Base-by-base conservation (phyloP, 257 asterid genomes). In the Solanum piurae region DNA sequence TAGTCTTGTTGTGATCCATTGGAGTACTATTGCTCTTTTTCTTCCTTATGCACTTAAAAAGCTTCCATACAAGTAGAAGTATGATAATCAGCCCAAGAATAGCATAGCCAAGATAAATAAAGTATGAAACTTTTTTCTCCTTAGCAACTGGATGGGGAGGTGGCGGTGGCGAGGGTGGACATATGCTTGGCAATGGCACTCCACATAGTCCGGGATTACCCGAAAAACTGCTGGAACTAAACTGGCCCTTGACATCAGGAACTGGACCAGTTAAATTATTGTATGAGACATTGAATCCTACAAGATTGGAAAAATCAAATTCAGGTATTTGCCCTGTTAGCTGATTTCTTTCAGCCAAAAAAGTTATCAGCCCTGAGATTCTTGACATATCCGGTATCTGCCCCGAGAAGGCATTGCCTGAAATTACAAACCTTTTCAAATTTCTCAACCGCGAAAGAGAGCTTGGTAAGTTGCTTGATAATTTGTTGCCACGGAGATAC, bases 191-290 rank as follows among this genome's bases (percentile, higher is more conserved):
- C 89, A 90, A 52, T 25, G 95, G 95, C 66, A 36, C 34, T 83
- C 98, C 98, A 84, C 98, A 94, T 75, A 94, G 89, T 68, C 93
- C 93, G 8, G 92, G 94, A 86, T 95, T 95, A 52, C 94, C 93
- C 5, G 82, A 6, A 86, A 94, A 93, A 87, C 95, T 92, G 25
- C 91, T 88, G 23, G 69, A 86, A 2, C 83, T 40, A 66, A 95
- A 92, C 76, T 84, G 85, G 27, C 88, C 94, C 31, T 89, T 86
- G 31, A 86, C 82, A 84, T 89, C 90, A 90, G 98, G 96, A 85
- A 94, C 55, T 8, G 87, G 89, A 13, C 98, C 98, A 34, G 86
- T 87, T 87, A 95, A 91, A 58, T 89, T 90, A 88, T 94, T 95
- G 91, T 90, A 82, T 10, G 98, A 94, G 31, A 94, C 98, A 85